Base-by-base conservation (phyloP, 257 asterid species). In the Linaria vulgaris region DNA sequence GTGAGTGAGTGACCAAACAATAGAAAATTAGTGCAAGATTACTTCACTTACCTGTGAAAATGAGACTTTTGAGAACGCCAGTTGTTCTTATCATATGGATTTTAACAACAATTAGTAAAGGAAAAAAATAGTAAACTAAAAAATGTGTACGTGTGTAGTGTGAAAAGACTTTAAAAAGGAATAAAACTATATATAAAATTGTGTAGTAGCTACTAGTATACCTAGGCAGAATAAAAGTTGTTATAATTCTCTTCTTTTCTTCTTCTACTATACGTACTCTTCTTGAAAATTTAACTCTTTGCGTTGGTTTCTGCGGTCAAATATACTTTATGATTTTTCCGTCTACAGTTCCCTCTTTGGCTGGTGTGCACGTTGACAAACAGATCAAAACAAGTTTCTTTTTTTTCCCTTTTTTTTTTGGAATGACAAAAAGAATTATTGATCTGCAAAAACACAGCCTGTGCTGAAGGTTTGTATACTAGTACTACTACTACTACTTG, bases 281-380 rank as follows among this genome's bases (percentile, higher is more conserved):
- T 69, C 73, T 63, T 72, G 78, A 72, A 75, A 75, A 72, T 67
- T 74, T 49, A 53, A 80, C 68, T 72, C 6, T 30, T 25, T 74
- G 80, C 90, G 95, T 89, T 85, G 94, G 64, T 76, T 72, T 76
- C 76, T 83, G 90, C 80, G 83, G 95, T 87, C 95, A 87, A 87
- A 83, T 72, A 55, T 69, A 66, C 56, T 55, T 48, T 57, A n/a
- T n/a, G n/a, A n/a, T n/a, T 67, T 67, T 24, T 24, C 24, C 55
- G 49, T 59, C 77, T 63, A 63, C 79, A 55, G 76, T 67, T 57
- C 30, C 77, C 72, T 38, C 49, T 43, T 52, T 30, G 70, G 70
- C 63, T 66, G 20, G 56, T 56, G 70, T 66, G 70, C 61, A 66
- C 34, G 59, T 66, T 66, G 70, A 66, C 70, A 66, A 66, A 55